Evolutionary conservation across 169 alveolate genomes (phyloP).

Genomic region (Plasmodium malariae): DNA sequence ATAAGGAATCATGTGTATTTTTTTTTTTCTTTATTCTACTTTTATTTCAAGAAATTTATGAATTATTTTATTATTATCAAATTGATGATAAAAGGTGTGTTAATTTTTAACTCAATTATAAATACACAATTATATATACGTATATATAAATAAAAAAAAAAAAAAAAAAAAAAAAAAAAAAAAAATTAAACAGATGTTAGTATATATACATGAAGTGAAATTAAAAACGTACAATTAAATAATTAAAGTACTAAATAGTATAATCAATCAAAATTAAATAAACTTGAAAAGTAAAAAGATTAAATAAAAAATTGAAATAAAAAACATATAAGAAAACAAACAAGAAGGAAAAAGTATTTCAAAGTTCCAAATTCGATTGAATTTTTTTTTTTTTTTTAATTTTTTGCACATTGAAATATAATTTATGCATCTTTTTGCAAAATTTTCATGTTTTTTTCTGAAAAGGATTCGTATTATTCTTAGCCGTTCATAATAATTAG

Average conservation of each 20-base stretch:
- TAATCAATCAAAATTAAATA: not conserved
- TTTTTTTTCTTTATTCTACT: no score
- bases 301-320: not conserved
- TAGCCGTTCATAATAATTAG: not conserved
- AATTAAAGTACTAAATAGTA: not conserved
- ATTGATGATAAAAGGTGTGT: no score
- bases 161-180: not conserved
- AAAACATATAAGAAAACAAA: not conserved
- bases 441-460: conserved; percentile 10
- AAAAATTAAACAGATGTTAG: not conserved
- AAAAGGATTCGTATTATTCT: not conserved
- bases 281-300: not conserved
- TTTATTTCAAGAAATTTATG: no score
- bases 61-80: no score
- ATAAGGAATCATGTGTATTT: no score
- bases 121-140: no score
- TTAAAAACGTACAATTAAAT: not conserved
- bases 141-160: no score
- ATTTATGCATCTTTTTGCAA: not conserved
- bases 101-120: not conserved
- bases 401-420: not conserved
- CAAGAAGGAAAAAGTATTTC: not conserved
- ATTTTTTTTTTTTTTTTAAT: no score
- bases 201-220: not conserved
- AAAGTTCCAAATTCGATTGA: no score